Evolutionary conservation across 2,329 filamentous ascomycete species (phyloP).

Genomic region (Penicillium sclerotiorum): DNA sequence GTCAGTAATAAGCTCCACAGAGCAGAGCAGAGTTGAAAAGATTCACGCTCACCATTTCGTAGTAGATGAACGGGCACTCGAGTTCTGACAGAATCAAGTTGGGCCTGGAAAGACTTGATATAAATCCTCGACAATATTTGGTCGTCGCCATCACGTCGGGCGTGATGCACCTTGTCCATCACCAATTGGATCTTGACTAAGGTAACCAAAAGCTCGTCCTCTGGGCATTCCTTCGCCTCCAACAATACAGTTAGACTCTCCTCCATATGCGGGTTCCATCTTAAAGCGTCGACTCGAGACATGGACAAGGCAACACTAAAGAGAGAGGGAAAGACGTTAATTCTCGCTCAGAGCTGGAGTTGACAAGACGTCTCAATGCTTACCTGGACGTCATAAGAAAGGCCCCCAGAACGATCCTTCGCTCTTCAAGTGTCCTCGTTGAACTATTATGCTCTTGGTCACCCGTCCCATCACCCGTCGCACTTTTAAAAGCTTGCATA

Average conservation of each 20-base stretch:
- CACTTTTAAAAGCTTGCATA: slow-evolving; percentile 25
- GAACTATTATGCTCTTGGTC: slow-evolving; percentile 15
- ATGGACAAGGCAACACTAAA: slow-evolving; percentile 41
- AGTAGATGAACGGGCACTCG: slow-evolving; percentile 22
- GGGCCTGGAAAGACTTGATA: slow-evolving; percentile 21
- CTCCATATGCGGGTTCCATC: slow-evolving; percentile 63
- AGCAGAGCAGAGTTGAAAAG: not conserved
- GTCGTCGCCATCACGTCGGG: slow-evolving; percentile 19
- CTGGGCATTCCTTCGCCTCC: slow-evolving; percentile 49
- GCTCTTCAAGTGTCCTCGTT: slow-evolving; percentile 52
- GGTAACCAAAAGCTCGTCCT: slow-evolving; percentile 53
- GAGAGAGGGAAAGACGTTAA: slow-evolving; percentile 3
- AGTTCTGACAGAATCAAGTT: slow-evolving; percentile 22
- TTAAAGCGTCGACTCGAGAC: slow-evolving; percentile 48
- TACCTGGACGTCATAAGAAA: slow-evolving; percentile 50
- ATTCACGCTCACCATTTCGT: slow-evolving; percentile 21
- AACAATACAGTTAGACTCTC: slow-evolving; percentile 56
- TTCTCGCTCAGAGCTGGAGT: not conserved
- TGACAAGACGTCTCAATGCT: not conserved
- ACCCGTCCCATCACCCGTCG: slow-evolving; percentile 21
- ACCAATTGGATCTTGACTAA: slow-evolving; percentile 28
- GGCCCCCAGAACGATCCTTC: slow-evolving; percentile 52
- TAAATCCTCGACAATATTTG: slow-evolving; percentile 18
- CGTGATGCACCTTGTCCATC: slow-evolving; percentile 22
- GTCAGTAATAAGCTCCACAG: slow-evolving; percentile 7